Evolutionary conservation across 2,329 filamentous ascomycete species (phyloP), one percentile per base, ranked within the genome.

Genomic region (Beauveria caledonica): DNA sequence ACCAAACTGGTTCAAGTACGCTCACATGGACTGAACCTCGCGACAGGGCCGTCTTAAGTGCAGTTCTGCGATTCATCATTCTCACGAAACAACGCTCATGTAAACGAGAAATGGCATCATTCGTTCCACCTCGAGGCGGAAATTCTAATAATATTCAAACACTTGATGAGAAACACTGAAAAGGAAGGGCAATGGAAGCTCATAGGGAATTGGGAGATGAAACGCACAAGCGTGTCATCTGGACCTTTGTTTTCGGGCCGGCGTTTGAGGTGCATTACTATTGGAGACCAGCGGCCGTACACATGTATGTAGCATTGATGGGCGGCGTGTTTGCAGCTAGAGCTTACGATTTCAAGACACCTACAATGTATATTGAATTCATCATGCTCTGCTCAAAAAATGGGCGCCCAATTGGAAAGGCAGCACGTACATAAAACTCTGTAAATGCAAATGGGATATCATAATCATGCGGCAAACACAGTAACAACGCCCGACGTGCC

Each of bases 1-100:
- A 63, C 90, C 93, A 19, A 92, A 92, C 72, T 99, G 94, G 90
- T 97, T 99, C 82, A 96, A 97, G 77, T 94, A 89, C 70, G 90
- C 88, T 21, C 90, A 92, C 58, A 90, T 89, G 80, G 86, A 85
- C 69, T 95, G 74, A 78, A 63, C 11, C 19, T 8, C 19, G 17
- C 21, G n/a, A n/a, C 21, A 15, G 11, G 15, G 17, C 23, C 39
- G 13, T 40, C 19, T 13, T n/a, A 9, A 40, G 8, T n/a, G 2
- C 13, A 27, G 25, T 13, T 27, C 9, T 27, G 10, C 23, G 36
- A 21, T 6, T 15, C 40, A 19, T 21, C 27, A 21, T 23, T 25
- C 9, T 44, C 11, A 51, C 21, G 56, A 51, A 50, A 29, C 46
- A 39, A 44, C 46, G 23, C 13, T 51, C 33, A 40, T 42, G 45